Base-by-base conservation (phyloP, 306 rosid species). In the Cicer yamashitae region DNA sequence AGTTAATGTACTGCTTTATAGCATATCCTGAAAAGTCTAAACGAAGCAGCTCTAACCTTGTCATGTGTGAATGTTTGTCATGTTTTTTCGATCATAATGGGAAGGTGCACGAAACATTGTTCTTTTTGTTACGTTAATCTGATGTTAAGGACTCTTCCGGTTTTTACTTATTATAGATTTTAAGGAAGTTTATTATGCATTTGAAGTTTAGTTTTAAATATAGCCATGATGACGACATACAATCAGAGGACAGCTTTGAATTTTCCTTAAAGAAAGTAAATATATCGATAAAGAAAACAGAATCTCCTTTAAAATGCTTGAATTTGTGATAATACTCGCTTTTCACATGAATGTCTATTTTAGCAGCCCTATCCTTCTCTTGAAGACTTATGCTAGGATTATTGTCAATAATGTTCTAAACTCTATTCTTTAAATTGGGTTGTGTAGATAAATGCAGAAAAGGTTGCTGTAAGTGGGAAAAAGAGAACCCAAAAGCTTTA, bases 401-500 rank as follows among this genome's bases (percentile, higher is more conserved):
- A 46, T 65, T 53, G 45, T 43, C 14, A 54, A 61, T 56, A 50
- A 62, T 38, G n/a, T 64, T 57, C 14, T 57, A n/a, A 14, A 25
- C 30, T 53, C 8, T 25, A 22, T 10, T 58, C 18, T 58, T 84
- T 60, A 13, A 6, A 72, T 84, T 73, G 68, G 88, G 60, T 45
- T 63, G 39, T 39, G 53, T 70, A 96, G 99, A 85, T 96, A 67
- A 96, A 96, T 89, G 99, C 99, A 8, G 99, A 96, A 18, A 96
- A 96, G 75, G 84, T 96, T 70, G 99, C 97, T 3, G 98, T 96
- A 13, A 90, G 96, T 1, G 97, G 99, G 56, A 96, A 85, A 81
- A 96, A 96, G 87, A 87, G 97, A 74, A 96, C 89, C 62, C 98
- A 96, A 74, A 96, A 96, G 82, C 90, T 96, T 70, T 96, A 92